These are phyloP conservation scores for Kodamaea sp. DNA, from an alignment of 1,139 yeast genomes.

Conservation along the genomic window DNA sequence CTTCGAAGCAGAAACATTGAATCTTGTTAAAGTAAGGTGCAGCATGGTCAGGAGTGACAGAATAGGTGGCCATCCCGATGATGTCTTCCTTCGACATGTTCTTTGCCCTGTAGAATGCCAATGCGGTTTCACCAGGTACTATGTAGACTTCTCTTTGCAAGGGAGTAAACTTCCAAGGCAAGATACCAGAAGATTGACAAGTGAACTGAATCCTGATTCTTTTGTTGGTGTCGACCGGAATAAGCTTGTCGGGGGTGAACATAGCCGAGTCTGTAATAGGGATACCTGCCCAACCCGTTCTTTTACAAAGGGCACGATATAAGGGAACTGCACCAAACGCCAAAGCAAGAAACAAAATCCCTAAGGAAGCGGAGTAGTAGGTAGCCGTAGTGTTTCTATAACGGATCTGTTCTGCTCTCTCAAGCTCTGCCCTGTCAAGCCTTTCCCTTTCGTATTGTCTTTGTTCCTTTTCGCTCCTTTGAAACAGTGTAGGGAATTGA, in stretches of 20 bases:
- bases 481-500: no score
- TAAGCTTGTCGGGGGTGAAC: slow-evolving; percentile 83
- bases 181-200: slow-evolving; percentile 84
- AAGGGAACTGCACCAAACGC: slow-evolving; percentile 93
- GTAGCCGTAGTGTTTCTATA: slow-evolving; percentile 54
- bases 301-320: slow-evolving; percentile 86
- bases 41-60: slow-evolving; percentile 94
- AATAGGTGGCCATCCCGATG: slow-evolving; percentile 97
- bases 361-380: slow-evolving; percentile 71
- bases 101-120: slow-evolving; percentile 92
- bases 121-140: slow-evolving; percentile 96
- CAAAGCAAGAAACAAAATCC: slow-evolving; percentile 72
- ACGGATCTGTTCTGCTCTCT: slow-evolving; percentile 33
- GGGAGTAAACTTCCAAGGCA: slow-evolving; percentile 96
- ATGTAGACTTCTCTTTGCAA: slow-evolving; percentile 92
- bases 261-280: slow-evolving; percentile 83
- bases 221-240: slow-evolving; percentile 85
- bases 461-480: not conserved
- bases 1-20: slow-evolving; percentile 98
- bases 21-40: slow-evolving; percentile 96
- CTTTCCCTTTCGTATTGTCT: slow-evolving; percentile 12
- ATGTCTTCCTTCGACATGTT: slow-evolving; percentile 85
- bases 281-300: slow-evolving; percentile 95
- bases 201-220: slow-evolving; percentile 83
- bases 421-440: slow-evolving; percentile 14